A percentile compares a stretch with the other conserved stretches of the same genome.
Conservation (phyloP, 768 basidiomycete genomes). For the Hysterangium stoloniferum region DNA sequence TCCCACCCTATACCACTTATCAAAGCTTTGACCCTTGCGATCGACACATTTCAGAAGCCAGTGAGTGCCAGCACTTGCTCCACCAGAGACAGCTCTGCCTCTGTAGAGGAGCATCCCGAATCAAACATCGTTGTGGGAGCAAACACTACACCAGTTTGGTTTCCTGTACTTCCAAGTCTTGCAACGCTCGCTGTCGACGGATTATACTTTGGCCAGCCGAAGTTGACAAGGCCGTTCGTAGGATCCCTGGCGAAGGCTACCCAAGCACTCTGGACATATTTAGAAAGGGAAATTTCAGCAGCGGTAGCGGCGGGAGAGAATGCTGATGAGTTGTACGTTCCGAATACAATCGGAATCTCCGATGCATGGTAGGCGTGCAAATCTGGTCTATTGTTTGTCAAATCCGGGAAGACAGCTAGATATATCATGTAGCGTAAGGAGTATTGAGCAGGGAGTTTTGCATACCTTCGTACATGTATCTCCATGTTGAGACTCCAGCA, state of each 20-base stretch:
- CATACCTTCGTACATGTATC: constrained; percentile 9
- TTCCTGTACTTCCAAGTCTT: constrained; percentile 2
- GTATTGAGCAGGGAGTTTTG: background rate
- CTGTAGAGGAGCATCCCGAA: background rate
- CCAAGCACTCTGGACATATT: constrained; percentile 33
- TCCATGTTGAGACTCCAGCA: background rate
- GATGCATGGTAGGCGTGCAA: constrained; percentile 30
- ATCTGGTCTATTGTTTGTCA: constrained; percentile 4
- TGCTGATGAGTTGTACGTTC: constrained; percentile 13
- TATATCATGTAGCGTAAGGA: background rate
- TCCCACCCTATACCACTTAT: no score
- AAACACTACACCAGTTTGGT: constrained; percentile 6
- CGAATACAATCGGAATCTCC: constrained; percentile 34
- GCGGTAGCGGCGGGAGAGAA: constrained; percentile 16
- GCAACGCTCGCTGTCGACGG: constrained; percentile 31
- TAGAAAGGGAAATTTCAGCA: constrained; percentile 26
- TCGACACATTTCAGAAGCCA: no score
- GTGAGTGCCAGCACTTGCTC: constrained; percentile 1
- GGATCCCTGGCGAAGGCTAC: constrained; percentile 37
- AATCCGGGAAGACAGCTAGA: constrained; percentile 7
- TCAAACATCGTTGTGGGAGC: background rate
- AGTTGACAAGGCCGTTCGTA: constrained; percentile 20
- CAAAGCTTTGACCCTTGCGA: no score
- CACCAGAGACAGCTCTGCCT: constrained; percentile 1
- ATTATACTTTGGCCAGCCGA: constrained; percentile 23